Base-by-base conservation (phyloP, 345 rosid species). In the Ceriops decandra region DNA sequence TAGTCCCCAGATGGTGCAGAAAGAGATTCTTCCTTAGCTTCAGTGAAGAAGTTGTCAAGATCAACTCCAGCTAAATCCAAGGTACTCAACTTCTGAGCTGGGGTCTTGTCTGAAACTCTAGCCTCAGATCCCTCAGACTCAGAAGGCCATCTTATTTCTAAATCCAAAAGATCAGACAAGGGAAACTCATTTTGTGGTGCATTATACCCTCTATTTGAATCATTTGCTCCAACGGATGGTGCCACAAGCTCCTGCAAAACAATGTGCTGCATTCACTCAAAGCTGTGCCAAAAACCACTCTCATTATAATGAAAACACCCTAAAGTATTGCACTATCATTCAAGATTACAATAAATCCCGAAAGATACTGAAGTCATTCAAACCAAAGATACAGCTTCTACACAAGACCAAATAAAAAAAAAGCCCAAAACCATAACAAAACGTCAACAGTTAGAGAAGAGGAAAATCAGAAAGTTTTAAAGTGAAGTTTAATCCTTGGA, bases 241-340 rank as follows among this genome's bases (percentile, higher is more conserved):
- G 71, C 87, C n/a, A 81, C 91, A 61, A 80, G 75, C 77, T 89
- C 99, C 97, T 95, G 85, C 83, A 83, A 61, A 57, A 60, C 64
- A 72, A 52, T 24, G 20, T 10, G 26, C 30, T 52, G 36, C 20
- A 21, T 52, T 69, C 19, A 42, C 19, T 42, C 17, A 42, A 42
- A 42, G 16, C 17, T 38, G 46, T 53, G 61, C 56, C n/a, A 63
- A 15, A 35, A 8, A 5, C 24, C 59, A 54, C 59, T 15, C 59
- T 21, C 57, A 19, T 52, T 53, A 32, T 31, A 54, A 54, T 21
- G 28, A 54, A 30, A 54, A 22, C 24, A 22, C 6, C 16, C 15
- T 33, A 54, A 54, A 54, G 21, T n/a, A 54, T 13, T 22, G 6
- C 58, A 54, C 49, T 22, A 54, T 54, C 15, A 26, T 3, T 22